These are phyloP conservation scores for Sambucus nigra DNA, from an alignment of 129 eudicot genomes.

Conservation along the genomic window DNA sequence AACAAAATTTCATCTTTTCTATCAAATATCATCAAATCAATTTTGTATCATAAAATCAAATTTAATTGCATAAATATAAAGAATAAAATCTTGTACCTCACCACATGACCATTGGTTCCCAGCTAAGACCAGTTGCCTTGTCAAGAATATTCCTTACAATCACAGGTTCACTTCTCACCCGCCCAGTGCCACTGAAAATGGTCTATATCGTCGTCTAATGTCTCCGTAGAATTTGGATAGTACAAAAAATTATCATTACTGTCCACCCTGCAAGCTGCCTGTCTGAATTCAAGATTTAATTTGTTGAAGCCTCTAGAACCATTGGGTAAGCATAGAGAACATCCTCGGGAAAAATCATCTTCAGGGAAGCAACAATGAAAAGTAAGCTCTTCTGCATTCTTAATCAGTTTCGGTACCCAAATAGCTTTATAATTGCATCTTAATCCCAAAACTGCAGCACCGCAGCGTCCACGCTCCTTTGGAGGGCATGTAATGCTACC, in stretches of 20 bases:
- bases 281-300: conserved; percentile 25
- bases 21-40: too few relatives aligned
- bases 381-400: conserved; percentile 37
- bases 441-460: conserved; percentile 32
- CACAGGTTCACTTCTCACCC: conserved; percentile 78
- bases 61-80: too few relatives aligned
- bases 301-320: too few relatives aligned
- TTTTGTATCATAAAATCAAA: too few relatives aligned
- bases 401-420: conserved; percentile 44
- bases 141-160: conserved; percentile 50
- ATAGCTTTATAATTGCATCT: conserved; percentile 56
- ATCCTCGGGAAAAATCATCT: conserved; percentile 27
- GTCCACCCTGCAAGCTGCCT: conserved; percentile 51
- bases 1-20: too few relatives aligned
- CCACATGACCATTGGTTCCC: conserved; percentile 95
- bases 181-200: conserved; percentile 96
- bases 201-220: conserved; percentile 36
- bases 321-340: conserved; percentile 30
- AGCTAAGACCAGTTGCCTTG: conserved; percentile 66
- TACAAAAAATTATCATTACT: conserved; percentile 52
- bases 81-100: too few relatives aligned
- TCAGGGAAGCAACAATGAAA: conserved; percentile 22
- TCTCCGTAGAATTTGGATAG: conserved; percentile 46
- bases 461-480: conserved; percentile 75
- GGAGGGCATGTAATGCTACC: conserved; percentile 81